A percentile compares a stretch with the other conserved stretches of the same genome.
phyloP scores from a whole-genome alignment of 371 early-diverging fungal genomes.

The Mucor sp. region DNA sequence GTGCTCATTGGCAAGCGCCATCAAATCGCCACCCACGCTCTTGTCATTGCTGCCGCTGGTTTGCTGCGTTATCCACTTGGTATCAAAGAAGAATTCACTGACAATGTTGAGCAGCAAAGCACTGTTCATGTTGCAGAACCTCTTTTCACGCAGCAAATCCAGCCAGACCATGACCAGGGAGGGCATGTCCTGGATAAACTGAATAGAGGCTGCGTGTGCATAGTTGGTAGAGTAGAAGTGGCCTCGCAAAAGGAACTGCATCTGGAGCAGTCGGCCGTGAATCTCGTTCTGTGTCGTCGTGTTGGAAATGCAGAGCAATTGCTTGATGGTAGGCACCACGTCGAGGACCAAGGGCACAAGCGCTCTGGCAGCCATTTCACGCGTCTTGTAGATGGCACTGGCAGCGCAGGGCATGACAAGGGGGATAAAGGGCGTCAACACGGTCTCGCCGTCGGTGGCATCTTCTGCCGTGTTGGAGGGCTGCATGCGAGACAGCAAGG shows the following conservation, averaged over 20 bases:
- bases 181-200: conserved; percentile 46
- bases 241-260: conserved; percentile 61
- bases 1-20: conserved; percentile 15
- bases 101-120: conserved; percentile 54
- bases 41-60: conserved; percentile 12
- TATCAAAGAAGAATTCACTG: conserved; percentile 56
- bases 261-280: conserved; percentile 74
- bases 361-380: conserved; percentile 88
- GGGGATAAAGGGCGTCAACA: conserved; percentile 69
- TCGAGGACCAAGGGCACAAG: conserved; percentile 70
- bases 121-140: conserved; percentile 36
- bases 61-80: conserved; percentile 36
- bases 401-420: conserved; percentile 76
- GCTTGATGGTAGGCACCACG: conserved; percentile 43
- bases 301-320: conserved; percentile 24
- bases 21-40: conserved; percentile 7
- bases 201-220: conserved; percentile 21
- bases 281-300: conserved; percentile 59
- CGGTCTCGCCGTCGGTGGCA: conserved; percentile 40
- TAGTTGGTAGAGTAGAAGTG: conserved; percentile 52
- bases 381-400: conserved; percentile 78
- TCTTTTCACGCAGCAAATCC: conserved; percentile 24
- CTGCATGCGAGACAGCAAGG: conserved; percentile 74
- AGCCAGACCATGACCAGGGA: conserved; percentile 17
- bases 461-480: conserved; percentile 62